phyloP scores from a whole-genome alignment of 176 grass and related monocot species.

The Sorghum bicolor region Sorghum_bicolor_NCBIv3 NC_012873.2:3031001-3031500 shows the following conservation, averaged over 20 bases:
- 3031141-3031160: conserved; percentile 45
- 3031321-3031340: no score
- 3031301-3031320: no score
- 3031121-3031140: conserved; percentile 71
- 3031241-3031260: neutral
- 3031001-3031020: neutral
- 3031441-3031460: no score
- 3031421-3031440: no score
- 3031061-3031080: conserved; percentile 44
- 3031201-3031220: conserved; percentile 55
- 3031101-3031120: conserved; percentile 71
- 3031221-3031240: neutral
- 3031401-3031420: no score
- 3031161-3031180: conserved; percentile 51
- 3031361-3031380: no score
- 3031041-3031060: neutral
- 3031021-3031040: neutral
- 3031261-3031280: neutral
- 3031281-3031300: neutral
- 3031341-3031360: no score
- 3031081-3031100: conserved; percentile 52
- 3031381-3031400: no score
- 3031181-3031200: conserved; percentile 59
- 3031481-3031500: no score
- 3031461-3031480: no score